These are phyloP conservation scores for Melanopsichium pennsylvanicum DNA, from an alignment of 1,284 basidiomycete species.

Conservation along the genomic window DNA sequence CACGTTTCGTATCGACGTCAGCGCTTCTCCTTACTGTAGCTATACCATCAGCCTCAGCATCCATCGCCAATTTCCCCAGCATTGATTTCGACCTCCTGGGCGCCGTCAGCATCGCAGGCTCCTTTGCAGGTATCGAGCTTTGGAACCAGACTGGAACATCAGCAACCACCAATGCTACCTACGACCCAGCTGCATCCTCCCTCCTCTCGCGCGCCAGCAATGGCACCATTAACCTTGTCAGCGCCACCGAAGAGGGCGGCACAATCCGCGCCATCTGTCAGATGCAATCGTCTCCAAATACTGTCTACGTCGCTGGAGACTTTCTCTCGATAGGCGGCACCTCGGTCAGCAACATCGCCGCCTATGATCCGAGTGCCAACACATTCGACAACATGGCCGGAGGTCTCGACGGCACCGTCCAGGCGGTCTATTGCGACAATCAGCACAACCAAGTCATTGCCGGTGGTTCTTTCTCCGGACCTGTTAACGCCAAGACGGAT, in stretches of 20 bases:
- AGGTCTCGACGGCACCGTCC: constrained; percentile 73
- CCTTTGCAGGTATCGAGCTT: constrained; percentile 55
- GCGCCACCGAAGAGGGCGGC: constrained; percentile 62
- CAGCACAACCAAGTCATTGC: constrained; percentile 79
- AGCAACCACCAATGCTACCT: constrained; percentile 39
- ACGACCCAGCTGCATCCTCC: constrained; percentile 49
- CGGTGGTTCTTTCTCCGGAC: constrained; percentile 77
- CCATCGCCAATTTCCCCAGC: constrained; percentile 45
- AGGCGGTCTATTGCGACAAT: constrained; percentile 82
- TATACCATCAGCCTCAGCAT: constrained; percentile 18
- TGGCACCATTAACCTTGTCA: constrained; percentile 58
- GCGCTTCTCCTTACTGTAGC: constrained; percentile 27
- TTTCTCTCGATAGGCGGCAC: constrained; percentile 61
- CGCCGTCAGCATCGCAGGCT: constrained; percentile 55
- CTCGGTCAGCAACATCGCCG: constrained; percentile 54
- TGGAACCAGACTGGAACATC: constrained; percentile 50
- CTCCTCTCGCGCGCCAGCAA: constrained; percentile 54
- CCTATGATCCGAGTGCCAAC: constrained; percentile 44
- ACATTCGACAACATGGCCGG: constrained; percentile 41
- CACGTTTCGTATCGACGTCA: constrained; percentile 17
- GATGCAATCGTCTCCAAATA: constrained; percentile 34
- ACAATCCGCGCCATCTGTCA: constrained; percentile 63
- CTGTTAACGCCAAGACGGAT: constrained; percentile 48
- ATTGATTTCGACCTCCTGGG: constrained; percentile 62
- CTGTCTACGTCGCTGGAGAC: constrained; percentile 64